A percentile compares a stretch with the other conserved stretches of the same genome.
Conservation (phyloP, 2,329 filamentous ascomycete genomes). For the Fusarium nodosum region DNA sequence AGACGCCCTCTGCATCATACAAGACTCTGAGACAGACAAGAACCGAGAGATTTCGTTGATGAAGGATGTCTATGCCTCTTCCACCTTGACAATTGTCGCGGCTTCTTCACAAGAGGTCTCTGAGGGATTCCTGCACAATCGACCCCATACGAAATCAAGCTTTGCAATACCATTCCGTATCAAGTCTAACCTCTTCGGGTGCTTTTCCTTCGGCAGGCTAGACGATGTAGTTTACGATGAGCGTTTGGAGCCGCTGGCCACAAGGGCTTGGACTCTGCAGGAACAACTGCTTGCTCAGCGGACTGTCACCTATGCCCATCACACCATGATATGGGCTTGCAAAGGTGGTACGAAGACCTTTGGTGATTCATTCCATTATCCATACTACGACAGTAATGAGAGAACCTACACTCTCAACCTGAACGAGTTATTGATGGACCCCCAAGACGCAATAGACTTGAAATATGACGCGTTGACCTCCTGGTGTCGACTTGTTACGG, state of each 20-base stretch:
- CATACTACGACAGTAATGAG: not conserved
- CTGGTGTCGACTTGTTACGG: not conserved
- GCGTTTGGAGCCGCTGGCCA: not conserved
- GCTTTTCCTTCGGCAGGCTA: not conserved
- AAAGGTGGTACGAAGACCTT: not conserved
- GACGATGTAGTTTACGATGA: not conserved
- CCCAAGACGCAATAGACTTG: not conserved
- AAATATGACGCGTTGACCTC: not conserved
- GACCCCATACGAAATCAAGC: accelerated
- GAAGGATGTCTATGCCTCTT: not conserved
- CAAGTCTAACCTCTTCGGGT: not conserved
- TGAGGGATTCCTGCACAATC: not conserved
- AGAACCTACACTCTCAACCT: not conserved
- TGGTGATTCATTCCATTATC: not conserved
- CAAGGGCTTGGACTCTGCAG: not conserved
- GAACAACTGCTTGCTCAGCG: not conserved
- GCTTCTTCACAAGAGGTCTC: not conserved
- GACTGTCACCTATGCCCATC: not conserved
- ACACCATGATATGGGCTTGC: conserved; percentile 1
- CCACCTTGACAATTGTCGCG: not conserved
- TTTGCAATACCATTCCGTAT: not conserved
- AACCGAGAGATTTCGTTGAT: not conserved
- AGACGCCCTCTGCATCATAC: not conserved
- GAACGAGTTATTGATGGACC: not conserved
- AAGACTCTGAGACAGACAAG: not conserved